Evolutionary conservation across 2,329 filamentous ascomycete genomes (phyloP).

Genomic region (Fusarium sp.): DNA sequence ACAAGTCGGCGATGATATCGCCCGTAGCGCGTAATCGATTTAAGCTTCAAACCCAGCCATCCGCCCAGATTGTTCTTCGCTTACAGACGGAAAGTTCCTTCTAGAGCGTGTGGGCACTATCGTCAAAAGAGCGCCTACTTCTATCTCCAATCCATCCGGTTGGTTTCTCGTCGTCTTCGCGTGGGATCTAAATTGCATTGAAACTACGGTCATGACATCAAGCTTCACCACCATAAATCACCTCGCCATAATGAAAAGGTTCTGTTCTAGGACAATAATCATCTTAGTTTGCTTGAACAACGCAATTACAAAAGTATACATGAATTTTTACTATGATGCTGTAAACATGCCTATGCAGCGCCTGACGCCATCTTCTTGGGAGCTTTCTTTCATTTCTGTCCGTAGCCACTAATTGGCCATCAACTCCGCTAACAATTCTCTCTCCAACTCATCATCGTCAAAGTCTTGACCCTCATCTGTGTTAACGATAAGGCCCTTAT

Average conservation of each 20-base stretch:
- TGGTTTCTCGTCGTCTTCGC: not conserved
- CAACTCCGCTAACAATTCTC: slow-evolving; percentile 71
- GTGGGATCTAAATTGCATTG: not conserved
- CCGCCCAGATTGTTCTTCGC: no score
- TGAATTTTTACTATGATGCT: not conserved
- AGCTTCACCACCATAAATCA: not conserved
- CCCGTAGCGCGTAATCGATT: not conserved
- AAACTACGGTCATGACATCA: not conserved
- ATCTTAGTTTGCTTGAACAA: not conserved
- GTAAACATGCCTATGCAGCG: slow-evolving; percentile 1
- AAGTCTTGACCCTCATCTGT: slow-evolving; percentile 54
- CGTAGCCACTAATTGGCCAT: slow-evolving; percentile 53
- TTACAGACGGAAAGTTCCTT: not conserved
- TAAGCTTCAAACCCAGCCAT: not conserved
- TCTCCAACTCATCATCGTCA: slow-evolving; percentile 69
- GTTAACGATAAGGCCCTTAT: slow-evolving; percentile 43
- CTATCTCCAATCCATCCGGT: not conserved
- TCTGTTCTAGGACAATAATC: not conserved
- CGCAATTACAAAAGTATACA: not conserved
- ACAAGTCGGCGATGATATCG: slow-evolving; percentile 4
- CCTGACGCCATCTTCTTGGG: not conserved
- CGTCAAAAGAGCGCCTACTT: not conserved
- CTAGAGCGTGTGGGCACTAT: not conserved
- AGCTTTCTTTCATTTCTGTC: not conserved
- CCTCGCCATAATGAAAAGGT: not conserved